Evolutionary conservation across 2,329 filamentous ascomycete species (phyloP).

Genomic region (Alternaria gaisen): DNA sequence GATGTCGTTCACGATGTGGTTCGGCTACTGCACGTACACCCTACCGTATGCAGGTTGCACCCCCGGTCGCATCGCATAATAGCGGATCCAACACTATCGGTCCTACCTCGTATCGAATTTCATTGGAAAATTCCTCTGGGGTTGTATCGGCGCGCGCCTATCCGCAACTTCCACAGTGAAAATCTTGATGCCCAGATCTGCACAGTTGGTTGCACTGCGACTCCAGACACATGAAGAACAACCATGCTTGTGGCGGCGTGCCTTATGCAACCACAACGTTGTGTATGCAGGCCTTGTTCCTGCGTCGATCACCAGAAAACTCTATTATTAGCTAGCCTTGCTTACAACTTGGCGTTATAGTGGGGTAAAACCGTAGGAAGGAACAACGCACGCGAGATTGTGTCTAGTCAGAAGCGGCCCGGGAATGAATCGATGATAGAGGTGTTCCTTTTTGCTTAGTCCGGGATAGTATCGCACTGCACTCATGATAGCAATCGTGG

Average conservation of each 20-base stretch:
- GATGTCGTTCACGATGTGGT: background rate
- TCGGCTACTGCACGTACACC: constrained; percentile 4
- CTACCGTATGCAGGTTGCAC: background rate
- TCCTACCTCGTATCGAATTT: constrained; percentile 9
- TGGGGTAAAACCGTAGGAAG: background rate
- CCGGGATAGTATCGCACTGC: background rate
- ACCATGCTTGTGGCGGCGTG: background rate
- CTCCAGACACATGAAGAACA: background rate
- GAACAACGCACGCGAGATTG: background rate
- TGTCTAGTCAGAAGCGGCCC: background rate
- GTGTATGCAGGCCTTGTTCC: background rate
- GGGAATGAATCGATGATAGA: background rate
- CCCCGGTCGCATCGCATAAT: background rate
- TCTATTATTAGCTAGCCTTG: constrained; percentile 10
- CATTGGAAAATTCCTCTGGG: constrained; percentile 2
- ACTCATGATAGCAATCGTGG: background rate
- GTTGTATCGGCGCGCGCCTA: background rate
- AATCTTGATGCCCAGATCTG: background rate
- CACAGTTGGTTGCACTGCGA: background rate
- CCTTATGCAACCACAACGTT: background rate
- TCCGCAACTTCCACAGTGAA: background rate
- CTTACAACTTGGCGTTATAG: constrained; percentile 8
- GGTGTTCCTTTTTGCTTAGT: background rate
- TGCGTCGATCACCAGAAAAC: background rate
- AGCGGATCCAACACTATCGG: constrained; percentile 4